Conservation (phyloP, 306 rosid species). For the Dicorynia guianensis region DNA sequence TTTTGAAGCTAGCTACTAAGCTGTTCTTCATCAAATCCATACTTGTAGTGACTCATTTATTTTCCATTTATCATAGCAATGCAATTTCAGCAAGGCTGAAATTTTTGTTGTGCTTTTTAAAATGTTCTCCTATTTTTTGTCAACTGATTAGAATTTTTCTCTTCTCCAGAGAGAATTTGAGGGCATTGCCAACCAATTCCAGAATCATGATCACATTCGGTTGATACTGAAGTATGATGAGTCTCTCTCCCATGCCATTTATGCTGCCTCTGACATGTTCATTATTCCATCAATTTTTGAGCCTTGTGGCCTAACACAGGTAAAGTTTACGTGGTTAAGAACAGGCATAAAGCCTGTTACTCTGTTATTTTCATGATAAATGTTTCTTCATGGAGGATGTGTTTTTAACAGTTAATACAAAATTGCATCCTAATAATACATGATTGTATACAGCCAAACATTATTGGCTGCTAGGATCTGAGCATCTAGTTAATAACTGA, state of each 20-base stretch:
- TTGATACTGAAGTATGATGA: slow-evolving; percentile 65
- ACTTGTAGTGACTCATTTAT: background rate
- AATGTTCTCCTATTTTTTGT: background rate
- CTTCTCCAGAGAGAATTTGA: slow-evolving; percentile 64
- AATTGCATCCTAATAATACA: slow-evolving; percentile 4
- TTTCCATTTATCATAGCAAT: background rate
- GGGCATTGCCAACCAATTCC: slow-evolving; percentile 62
- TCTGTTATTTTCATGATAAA: slow-evolving; percentile 31
- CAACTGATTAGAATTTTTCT: slow-evolving; percentile 25
- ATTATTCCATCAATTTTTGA: slow-evolving; percentile 68
- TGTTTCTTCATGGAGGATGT: slow-evolving; percentile 12
- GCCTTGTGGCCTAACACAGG: slow-evolving; percentile 79
- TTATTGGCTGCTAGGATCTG: too few relatives aligned
- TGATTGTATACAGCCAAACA: background rate
- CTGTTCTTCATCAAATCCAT: background rate
- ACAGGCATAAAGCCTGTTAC: slow-evolving; percentile 13
- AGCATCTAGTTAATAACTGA: slow-evolving; percentile 5
- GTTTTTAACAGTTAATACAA: background rate
- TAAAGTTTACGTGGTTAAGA: slow-evolving; percentile 17
- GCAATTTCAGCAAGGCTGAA: background rate
- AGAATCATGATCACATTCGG: slow-evolving; percentile 56
- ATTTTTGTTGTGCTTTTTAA: background rate
- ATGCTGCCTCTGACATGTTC: slow-evolving; percentile 67
- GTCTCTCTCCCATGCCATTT: slow-evolving; percentile 67
- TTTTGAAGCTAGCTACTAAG: slow-evolving; percentile 25